Conservation (phyloP, 1,284 basidiomycete genomes). For the Apiotrichum siamense region DNA sequence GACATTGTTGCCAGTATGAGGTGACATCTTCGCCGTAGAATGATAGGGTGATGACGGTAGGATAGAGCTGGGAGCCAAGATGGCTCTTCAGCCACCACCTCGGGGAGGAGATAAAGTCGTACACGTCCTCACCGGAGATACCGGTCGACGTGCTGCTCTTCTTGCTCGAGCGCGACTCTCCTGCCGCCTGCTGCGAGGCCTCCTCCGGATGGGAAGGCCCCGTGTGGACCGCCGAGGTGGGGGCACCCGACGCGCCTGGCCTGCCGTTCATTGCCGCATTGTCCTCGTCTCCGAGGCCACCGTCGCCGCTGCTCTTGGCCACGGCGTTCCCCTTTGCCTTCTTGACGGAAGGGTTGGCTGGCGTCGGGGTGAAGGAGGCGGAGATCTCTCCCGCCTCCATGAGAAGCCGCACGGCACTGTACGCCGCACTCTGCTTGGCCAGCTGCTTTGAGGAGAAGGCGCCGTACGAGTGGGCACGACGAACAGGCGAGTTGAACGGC, state of each 20-base stretch:
- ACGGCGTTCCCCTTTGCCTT: background rate
- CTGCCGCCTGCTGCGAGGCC: background rate
- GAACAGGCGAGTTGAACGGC: conserved; percentile 13
- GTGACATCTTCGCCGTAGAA: background rate
- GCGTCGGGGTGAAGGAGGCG: conserved; percentile 14
- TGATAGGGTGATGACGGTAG: background rate
- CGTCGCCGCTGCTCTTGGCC: background rate
- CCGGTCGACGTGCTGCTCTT: background rate
- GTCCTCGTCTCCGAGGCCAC: background rate
- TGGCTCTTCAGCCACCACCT: background rate
- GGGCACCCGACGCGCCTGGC: background rate
- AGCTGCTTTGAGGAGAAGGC: conserved; percentile 8
- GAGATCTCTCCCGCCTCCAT: conserved; percentile 21
- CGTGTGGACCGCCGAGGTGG: too few relatives aligned
- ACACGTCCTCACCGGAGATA: background rate
- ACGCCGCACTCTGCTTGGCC: conserved; percentile 22
- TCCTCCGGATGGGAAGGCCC: background rate
- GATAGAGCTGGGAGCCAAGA: background rate
- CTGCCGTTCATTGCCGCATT: background rate
- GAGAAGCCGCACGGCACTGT: conserved; percentile 15
- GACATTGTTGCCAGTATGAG: background rate
- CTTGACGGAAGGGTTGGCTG: conserved; percentile 8
- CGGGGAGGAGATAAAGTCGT: background rate
- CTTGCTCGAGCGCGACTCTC: background rate
- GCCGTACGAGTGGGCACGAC: background rate